A percentile compares a stretch with the other conserved stretches of the same genome.
Evolutionary conservation across 2,329 filamentous ascomycete genomes (phyloP).

Genomic region (Venturia asperata): DNA sequence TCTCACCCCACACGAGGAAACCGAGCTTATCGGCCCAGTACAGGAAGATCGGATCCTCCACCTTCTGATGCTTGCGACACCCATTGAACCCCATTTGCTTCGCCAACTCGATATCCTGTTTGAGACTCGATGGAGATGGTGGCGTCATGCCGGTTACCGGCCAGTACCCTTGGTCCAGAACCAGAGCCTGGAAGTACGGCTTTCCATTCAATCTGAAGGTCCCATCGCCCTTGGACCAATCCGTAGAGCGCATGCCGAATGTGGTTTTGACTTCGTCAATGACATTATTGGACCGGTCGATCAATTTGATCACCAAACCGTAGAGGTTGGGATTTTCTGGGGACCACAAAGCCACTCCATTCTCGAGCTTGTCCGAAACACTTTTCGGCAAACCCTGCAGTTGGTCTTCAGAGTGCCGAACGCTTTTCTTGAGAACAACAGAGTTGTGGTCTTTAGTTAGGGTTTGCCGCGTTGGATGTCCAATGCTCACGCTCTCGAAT

Average conservation of each 20-base stretch:
- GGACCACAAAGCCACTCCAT: constrained; percentile 50
- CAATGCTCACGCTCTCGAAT: background rate
- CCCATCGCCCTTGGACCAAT: constrained; percentile 52
- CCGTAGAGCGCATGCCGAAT: constrained; percentile 53
- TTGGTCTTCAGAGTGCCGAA: background rate
- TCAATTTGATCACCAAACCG: constrained; percentile 51
- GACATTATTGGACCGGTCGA: constrained; percentile 35
- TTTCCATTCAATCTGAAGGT: constrained; percentile 47
- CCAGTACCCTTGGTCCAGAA: constrained; percentile 59
- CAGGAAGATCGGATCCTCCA: constrained; percentile 54
- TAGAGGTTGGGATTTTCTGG: constrained; percentile 57
- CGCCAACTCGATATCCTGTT: constrained; percentile 47
- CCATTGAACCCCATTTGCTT: constrained; percentile 59
- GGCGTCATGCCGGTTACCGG: constrained; percentile 54
- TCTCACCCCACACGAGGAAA: constrained; percentile 58
- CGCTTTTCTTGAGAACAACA: background rate
- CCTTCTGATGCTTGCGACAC: constrained; percentile 59
- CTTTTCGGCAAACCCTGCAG: background rate
- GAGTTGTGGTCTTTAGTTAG: background rate
- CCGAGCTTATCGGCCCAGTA: constrained; percentile 56
- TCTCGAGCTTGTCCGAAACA: constrained; percentile 22
- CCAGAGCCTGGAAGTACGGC: constrained; percentile 54
- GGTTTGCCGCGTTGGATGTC: background rate
- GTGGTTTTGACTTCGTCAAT: constrained; percentile 54
- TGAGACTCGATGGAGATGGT: constrained; percentile 41